Conservation (phyloP, 768 basidiomycete species). For the Tricholoma terreum region DNA sequence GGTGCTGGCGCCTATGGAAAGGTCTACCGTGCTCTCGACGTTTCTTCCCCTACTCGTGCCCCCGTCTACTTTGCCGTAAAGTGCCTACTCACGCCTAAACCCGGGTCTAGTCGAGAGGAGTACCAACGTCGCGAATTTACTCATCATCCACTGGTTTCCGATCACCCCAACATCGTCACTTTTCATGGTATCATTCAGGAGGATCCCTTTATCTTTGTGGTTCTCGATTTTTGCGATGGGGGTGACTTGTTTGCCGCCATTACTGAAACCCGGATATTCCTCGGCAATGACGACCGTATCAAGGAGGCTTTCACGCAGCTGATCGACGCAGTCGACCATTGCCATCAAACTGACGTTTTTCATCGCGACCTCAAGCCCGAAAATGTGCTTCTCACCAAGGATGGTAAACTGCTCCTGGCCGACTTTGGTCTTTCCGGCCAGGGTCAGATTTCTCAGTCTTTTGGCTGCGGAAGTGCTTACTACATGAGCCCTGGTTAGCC, state of each 20-base stretch:
- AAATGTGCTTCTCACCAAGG: conserved; percentile 62
- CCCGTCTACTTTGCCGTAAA: conserved; percentile 67
- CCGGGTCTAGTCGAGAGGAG: conserved; percentile 51
- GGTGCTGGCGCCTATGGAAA: conserved; percentile 77
- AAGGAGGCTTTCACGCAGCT: conserved; percentile 73
- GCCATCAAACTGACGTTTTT: conserved; percentile 67
- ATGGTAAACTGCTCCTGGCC: conserved; percentile 57
- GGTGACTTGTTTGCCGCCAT: conserved; percentile 77
- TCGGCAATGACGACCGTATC: conserved; percentile 59
- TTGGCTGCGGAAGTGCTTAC: conserved; percentile 56
- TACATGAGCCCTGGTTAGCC: conserved; percentile 72
- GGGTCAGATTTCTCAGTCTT: conserved; percentile 41
- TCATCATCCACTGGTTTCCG: conserved; percentile 49
- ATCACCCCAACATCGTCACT: conserved; percentile 64
- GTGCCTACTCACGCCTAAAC: conserved; percentile 59
- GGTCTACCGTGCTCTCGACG: conserved; percentile 71
- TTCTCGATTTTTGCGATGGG: conserved; percentile 53
- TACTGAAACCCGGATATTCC: conserved; percentile 50
- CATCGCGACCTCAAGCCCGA: conserved; percentile 91
- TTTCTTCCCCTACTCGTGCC: conserved; percentile 32
- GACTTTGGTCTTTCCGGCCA: conserved; percentile 76
- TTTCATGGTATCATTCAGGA: conserved; percentile 64
- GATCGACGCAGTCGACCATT: conserved; percentile 73
- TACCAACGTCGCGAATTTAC: conserved; percentile 69
- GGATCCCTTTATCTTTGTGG: conserved; percentile 60